Base-by-base conservation (phyloP, 768 basidiomycete species). In the Mycena crocata region DNA sequence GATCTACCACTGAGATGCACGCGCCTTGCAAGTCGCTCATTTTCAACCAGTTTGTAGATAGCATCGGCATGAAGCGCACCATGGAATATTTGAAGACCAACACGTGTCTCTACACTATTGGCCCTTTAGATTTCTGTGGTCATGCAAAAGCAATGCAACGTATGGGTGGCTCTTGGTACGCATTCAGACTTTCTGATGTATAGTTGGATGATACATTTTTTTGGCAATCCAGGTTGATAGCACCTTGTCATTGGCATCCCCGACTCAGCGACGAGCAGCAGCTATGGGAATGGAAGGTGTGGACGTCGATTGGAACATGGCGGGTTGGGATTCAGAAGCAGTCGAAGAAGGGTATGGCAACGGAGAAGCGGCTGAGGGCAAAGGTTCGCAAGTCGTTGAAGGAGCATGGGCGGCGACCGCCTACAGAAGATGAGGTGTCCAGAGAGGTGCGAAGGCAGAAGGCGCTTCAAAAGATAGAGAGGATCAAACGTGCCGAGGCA, bases 201-300 rank as follows among this genome's bases (percentile, higher is more conserved):
- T 34, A 13, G n/a, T 21, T 52, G 32, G 37, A 2, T 24, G 42
- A 44, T 21, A 28, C 28, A 50, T n/a, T 44, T n/a, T n/a, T n/a
- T n/a, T n/a, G n/a, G n/a, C n/a, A n/a, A n/a, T 24, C 13, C 39
- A 57, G 42, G 40, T 1, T 57, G 26, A 32, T 57, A 14, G 56
- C 42, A 15, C n/a, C 15, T 5, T 57, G 56, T 21, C 56, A 31
- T 42, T 45, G 56, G 56, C 40, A 57, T 34, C 56, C 56, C 5
- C 31, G 15, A n/a, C 40, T 57, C 19, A 30, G 15, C 4, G 21
- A 14, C 8, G 24, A 24, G 19, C 24, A 46, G 5, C 34, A 54
- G 8, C 35, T 24, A 1, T 4, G 9, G 4, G 32, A 35, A 6
- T 37, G 6, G 5, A 24, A 17, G 19, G 52, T 26, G 1, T 54